Percentiles rank a stretch among this genome's conserved stretches.
These are phyloP conservation scores for Euphorbia pulcherrima DNA, from an alignment of 345 rosid genomes.

Conservation along the genomic window DNA sequence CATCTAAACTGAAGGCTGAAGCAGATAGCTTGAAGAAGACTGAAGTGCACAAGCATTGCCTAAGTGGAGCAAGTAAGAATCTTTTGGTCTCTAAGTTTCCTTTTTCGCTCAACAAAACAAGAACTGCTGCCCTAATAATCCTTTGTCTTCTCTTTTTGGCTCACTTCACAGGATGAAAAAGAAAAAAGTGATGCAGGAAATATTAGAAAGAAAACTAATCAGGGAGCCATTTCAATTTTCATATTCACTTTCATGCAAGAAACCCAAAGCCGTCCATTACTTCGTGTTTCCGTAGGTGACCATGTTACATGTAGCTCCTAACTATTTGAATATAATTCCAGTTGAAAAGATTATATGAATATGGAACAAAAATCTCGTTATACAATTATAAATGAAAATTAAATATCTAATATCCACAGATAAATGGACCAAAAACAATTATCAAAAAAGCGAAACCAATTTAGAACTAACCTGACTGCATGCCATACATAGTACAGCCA, in stretches of 20 bases:
- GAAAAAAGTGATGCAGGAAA: neutral
- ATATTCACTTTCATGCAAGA: neutral
- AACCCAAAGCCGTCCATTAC: neutral
- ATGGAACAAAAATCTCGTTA: neutral
- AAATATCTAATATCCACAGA: neutral
- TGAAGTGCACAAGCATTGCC: neutral
- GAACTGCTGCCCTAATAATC: no score
- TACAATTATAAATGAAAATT: neutral
- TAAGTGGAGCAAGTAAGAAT: neutral
- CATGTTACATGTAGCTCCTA: neutral
- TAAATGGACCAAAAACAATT: neutral
- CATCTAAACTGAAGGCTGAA: neutral
- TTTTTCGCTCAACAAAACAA: neutral
- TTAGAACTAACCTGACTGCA: constrained; percentile 78
- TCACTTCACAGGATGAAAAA: neutral
- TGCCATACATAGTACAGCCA: constrained; percentile 98
- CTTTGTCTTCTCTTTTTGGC: neutral
- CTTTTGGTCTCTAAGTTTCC: neutral
- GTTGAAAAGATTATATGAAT: neutral
- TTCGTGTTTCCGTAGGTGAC: neutral
- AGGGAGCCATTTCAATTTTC: neutral
- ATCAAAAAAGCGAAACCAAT: constrained; percentile 16
- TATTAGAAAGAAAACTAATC: neutral
- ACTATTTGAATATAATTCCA: neutral
- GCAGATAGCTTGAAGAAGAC: neutral